Evolutionary conservation across 352 stramenopile species (phyloP), one percentile per base, ranked within the genome.

Genomic region (Plasmopara halstedii): DNA sequence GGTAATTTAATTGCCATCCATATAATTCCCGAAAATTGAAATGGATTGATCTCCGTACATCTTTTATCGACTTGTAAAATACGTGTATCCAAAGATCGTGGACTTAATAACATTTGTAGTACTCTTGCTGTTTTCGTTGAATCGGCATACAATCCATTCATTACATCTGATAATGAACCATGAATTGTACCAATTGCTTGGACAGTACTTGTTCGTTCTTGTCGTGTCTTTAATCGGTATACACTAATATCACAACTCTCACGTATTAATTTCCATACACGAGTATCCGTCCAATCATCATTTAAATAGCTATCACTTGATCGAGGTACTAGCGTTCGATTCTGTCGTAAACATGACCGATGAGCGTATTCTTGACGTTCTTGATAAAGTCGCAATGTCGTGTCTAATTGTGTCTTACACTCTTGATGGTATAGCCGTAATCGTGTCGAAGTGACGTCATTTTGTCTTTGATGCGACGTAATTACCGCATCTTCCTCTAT

Each of bases 131-230:
- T 81, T n/a, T 73, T 55, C 10, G 74, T 85, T 14, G 72, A 78
- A 59, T 87, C 74, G 9, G 77, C 77, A 49, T 89, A 89, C 18
- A 89, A 49, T 0, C 77, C 77, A 49, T 85, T 84, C 74, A 87
- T 82, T 53, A 87, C 64, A 55, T 89, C 77, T 14, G 43, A 59
- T 4, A 89, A 58, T 22, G 74, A 64, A 21, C 74, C 77, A 35
- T 82, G 74, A 9, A 89, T 44, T 7, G 77, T 73, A 8, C 77
- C 77, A 35, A 65, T 54, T 13, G 77, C 77, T 54, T 87, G 62
- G 31, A 89, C 70, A 2, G 65, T 69, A 27, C 46, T 68, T 29
- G 61, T 74, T 35, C 58, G 73, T 38, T 69, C 44, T 20, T 68
- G 68, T 10, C 70, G 66, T 17, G 49, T 58, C 6, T 65, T 64